Base-by-base conservation (phyloP, 2,329 filamentous ascomycete genomes). In the Pyricularia pennisetigena region DNA sequence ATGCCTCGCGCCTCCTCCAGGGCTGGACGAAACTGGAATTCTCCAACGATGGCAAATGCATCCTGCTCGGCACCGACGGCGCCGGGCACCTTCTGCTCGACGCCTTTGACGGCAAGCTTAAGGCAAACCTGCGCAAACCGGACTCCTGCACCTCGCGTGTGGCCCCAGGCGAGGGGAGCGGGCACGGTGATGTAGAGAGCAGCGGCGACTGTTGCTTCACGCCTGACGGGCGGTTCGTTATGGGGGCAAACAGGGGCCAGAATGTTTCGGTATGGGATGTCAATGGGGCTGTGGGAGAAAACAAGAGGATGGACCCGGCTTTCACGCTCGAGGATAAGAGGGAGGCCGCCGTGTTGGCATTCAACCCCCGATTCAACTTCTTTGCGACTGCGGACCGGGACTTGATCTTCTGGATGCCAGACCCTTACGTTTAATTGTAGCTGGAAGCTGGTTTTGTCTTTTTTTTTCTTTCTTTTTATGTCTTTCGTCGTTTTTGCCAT, bases 21-120 rank as follows among this genome's bases (percentile, higher is more conserved):
- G 89, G 89, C 12, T 99, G 95, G 95, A 95, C 92, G 1, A 93
- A 91, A 73, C 84, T 99, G 61, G 93, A 97, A 74, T 98, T 99
- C 76, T 95, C 92, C 69, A 99, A 99, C 74, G 95, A 99, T 74
- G 95, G 95, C 23, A 97, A 97, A 75, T 87, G 87, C 70, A 79
- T 99, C 65, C 84, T 99, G 5, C 78, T 99, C 23, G 92, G 91
- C 16, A 98, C 94, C 2, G 92, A 90, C 65, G 92, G 91, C 7
- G 85, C 85, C 67, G 93, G 93, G 0, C 95, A 99, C 78, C 97
- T 95, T 74, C 81, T 99, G 2, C 82, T 99, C n/a, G 95, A 99
- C 76, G 92, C 94, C 1, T 98, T 97, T 76, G 88, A 92, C 61
- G 95, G 94, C 57, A 85, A 83, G 7, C 78, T 98, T 26, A 92